Evolutionary conservation across 352 stramenopile genomes (phyloP), one percentile per base, ranked within the genome.

Genomic region (Aphanomyces astaci): DNA sequence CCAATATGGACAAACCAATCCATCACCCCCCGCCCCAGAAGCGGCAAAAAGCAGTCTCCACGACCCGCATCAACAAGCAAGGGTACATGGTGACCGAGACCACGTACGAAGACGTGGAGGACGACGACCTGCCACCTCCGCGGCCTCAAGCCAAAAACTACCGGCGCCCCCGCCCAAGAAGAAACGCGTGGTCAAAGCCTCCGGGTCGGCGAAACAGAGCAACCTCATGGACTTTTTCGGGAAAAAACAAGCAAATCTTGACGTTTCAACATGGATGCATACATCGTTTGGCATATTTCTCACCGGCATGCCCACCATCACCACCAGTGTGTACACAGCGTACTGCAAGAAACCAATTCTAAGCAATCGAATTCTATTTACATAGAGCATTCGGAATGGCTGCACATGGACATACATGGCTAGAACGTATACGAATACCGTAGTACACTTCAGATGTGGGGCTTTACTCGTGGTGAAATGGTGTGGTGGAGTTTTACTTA

Each of bases 81-180:
- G 85, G 85, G 27, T 94, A 94, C 76, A 94, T 94, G 85, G 81
- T 90, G 30, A 94, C 83, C 30, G 85, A 94, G 72, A 87, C 87
- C 52, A 75, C 73, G 40, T 86, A 81, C 45, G 79, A 93, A 31
- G 82, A 91, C 43, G 77, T 90, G 39, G 78, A 90, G 2, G 46
- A 40, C 2, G 60, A 53, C 13, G 49, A 71, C 2, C 27, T 33
- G 19, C 17, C 30, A 33, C 22, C 48, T 11, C 19, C 60, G 27
- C 9, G 19, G 17, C 10, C 17, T 31, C 43, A 4, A 19, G 13
- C 7, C 22, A 17, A 7, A 68, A 68, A 48, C 32, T 68, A 17
- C 40, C 62, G 4, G 62, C 62, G 31, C 62, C 62, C 11, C 62
- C 62, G 2, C 62, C 62, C 9, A 68, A 68, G 48, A 68, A 68